phyloP scores from a whole-genome alignment of 805 yeast species.

The Henningerozyma blattae region DNA sequence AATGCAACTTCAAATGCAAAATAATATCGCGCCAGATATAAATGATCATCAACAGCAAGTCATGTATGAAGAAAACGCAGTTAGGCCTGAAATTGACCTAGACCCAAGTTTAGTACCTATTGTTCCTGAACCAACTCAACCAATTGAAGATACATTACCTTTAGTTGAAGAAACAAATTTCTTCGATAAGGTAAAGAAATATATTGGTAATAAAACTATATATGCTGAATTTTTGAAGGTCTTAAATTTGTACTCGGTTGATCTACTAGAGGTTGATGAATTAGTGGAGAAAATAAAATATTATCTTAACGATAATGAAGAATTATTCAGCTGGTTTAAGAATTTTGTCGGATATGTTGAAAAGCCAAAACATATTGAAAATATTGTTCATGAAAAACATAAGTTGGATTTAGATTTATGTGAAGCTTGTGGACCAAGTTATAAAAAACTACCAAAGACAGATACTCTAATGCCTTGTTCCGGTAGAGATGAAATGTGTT shows the following conservation, averaged over 20 bases:
- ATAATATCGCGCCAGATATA: too few relatives aligned
- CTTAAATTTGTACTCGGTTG: conserved; percentile 79
- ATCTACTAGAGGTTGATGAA: conserved; percentile 71
- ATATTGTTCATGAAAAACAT: conserved; percentile 78
- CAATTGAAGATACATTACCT: conserved; percentile 41
- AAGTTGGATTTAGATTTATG: conserved; percentile 81
- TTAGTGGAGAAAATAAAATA: conserved; percentile 76
- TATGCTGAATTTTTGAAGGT: conserved; percentile 89
- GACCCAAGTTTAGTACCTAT: conserved; percentile 71
- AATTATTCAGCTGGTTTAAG: conserved; percentile 84
- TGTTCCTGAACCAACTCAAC: conserved; percentile 70
- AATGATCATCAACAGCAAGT: conserved; percentile 12
- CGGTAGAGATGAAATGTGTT: conserved; percentile 97
- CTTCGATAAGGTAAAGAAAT: conserved; percentile 84
- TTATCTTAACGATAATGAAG: conserved; percentile 71
- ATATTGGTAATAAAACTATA: conserved; percentile 76
- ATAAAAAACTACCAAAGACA: conserved; percentile 81
- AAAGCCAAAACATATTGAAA: conserved; percentile 76
- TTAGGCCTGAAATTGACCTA: conserved; percentile 32
- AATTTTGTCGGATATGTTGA: conserved; percentile 82
- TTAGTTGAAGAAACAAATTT: conserved; percentile 78
- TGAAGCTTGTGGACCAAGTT: conserved; percentile 91
- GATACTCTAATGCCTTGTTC: conserved; percentile 96
- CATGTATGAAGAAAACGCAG: conserved; percentile 12
- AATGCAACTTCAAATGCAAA: conserved; percentile 11